phyloP scores from a whole-genome alignment of 164 flowering plant genomes.

The Annona squamosa region DNA sequence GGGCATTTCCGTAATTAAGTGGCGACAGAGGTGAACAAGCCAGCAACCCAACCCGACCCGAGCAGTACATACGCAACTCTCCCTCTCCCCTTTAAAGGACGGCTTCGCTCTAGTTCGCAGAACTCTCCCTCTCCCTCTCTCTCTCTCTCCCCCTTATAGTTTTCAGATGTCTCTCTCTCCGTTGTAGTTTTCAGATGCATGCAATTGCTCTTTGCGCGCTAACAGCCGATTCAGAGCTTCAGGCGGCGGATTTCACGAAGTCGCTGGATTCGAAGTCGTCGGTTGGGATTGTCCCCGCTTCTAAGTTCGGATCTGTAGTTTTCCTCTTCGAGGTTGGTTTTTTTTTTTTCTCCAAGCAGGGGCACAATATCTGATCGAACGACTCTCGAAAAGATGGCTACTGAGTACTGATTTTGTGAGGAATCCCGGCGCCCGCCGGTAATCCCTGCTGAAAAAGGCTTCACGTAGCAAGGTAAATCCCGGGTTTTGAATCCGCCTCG shows the following conservation, averaged over 20 bases:
- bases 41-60: too few species aligned
- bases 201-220: conserved; percentile 3
- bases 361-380: not conserved
- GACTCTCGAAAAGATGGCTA: not conserved
- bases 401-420: not conserved
- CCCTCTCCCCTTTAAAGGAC: too few species aligned
- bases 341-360: not conserved
- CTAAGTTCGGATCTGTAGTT: not conserved
- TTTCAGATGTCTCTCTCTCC: too few species aligned
- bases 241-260: conserved; percentile 1
- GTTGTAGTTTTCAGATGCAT: too few species aligned
- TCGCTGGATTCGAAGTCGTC: conserved; percentile 3
- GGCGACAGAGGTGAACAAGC: too few species aligned
- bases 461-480: not conserved
- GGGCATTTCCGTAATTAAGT: too few species aligned
- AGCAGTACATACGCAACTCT: too few species aligned
- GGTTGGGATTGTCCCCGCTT: not conserved
- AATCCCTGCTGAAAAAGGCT: not conserved
- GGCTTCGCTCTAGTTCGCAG: too few species aligned
- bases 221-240: conserved; percentile 8
- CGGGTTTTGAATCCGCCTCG: not conserved
- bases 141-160: too few species aligned
- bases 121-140: too few species aligned
- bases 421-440: not conserved
- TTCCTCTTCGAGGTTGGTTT: not conserved